A percentile compares a stretch with the other conserved stretches of the same genome.
phyloP scores from a whole-genome alignment of 23 red algal species.

The Gracilaria domingensis region DNA sequence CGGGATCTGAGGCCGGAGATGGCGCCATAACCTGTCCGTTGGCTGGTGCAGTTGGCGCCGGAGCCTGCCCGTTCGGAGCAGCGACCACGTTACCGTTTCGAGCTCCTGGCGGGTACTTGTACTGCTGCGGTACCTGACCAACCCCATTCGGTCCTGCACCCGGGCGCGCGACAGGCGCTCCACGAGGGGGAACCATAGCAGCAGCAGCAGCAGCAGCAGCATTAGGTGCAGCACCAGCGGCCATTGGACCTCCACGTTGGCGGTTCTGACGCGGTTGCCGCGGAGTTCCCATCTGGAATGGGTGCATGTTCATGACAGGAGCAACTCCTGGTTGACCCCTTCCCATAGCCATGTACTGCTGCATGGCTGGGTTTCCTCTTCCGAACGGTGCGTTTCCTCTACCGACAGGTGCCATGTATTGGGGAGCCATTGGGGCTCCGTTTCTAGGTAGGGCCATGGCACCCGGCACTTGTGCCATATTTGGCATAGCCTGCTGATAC shows the following conservation, averaged over 20 bases:
- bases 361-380: slow-evolving; percentile 63
- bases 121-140: slow-evolving; percentile 58
- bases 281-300: slow-evolving; percentile 43
- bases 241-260: slow-evolving; percentile 66
- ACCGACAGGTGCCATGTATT: slow-evolving; percentile 85
- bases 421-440: slow-evolving; percentile 51
- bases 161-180: slow-evolving; percentile 25
- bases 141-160: slow-evolving; percentile 31
- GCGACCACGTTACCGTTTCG: slow-evolving; percentile 70
- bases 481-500: slow-evolving; percentile 79
- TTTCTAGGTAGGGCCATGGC: slow-evolving; percentile 50
- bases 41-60: not conserved
- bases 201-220: slow-evolving; percentile 38
- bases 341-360: slow-evolving; percentile 81
- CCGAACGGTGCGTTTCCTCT: slow-evolving; percentile 58
- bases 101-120: slow-evolving; percentile 81
- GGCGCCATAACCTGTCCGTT: slow-evolving; percentile 40
- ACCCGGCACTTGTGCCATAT: slow-evolving; percentile 54
- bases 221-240: slow-evolving; percentile 14
- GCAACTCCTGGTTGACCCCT: slow-evolving; percentile 60
- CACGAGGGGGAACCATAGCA: slow-evolving; percentile 46
- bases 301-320: slow-evolving; percentile 66
- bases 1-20: not conserved
- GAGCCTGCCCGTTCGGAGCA: slow-evolving; percentile 38
- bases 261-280: slow-evolving; percentile 75